These are phyloP conservation scores for Botrytis byssoidea DNA, from an alignment of 2,329 filamentous ascomycete genomes.

Conservation along the genomic window DNA sequence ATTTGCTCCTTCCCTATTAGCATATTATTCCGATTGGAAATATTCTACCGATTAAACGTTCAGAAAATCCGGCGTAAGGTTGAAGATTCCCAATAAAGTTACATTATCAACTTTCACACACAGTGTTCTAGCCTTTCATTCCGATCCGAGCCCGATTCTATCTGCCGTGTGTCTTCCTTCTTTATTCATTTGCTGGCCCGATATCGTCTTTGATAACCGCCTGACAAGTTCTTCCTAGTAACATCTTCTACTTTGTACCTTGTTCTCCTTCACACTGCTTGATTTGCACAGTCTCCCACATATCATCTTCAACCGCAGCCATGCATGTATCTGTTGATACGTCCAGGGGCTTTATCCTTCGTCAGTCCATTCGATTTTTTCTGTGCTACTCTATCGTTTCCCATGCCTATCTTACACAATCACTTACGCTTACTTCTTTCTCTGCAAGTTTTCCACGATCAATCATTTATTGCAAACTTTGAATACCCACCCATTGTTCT, in stretches of 20 bases:
- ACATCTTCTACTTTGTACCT: neutral
- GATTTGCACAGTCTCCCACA: neutral
- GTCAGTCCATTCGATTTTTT: neutral
- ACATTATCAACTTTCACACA: neutral
- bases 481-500: too few species aligned
- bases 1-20: neutral
- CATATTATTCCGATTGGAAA: neutral
- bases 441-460: neutral
- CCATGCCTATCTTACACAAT: neutral
- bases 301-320: neutral
- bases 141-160: neutral
- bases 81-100: neutral
- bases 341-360: neutral
- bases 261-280: neutral
- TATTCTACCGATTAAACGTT: neutral
- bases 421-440: neutral
- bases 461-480: too few species aligned
- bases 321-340: neutral
- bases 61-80: neutral
- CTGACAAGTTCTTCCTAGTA: neutral
- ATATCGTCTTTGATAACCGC: too few species aligned
- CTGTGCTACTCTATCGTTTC: neutral
- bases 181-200: neutral
- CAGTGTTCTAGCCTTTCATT: neutral
- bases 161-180: neutral